phyloP scores from a whole-genome alignment of 257 asterid genomes.

The Solanum peruvianum region DNA sequence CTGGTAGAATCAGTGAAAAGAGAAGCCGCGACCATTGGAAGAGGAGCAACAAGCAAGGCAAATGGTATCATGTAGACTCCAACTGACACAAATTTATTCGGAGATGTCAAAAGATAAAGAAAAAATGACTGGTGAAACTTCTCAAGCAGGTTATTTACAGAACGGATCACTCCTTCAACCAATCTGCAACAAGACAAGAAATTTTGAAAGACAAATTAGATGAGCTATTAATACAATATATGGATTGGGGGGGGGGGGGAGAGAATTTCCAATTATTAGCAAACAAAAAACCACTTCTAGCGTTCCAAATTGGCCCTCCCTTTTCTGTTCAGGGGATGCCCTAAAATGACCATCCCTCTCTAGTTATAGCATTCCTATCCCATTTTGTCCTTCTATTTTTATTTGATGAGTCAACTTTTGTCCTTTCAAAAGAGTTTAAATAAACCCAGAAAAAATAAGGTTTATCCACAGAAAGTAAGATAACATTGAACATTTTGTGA shows the following conservation, averaged over 20 bases:
- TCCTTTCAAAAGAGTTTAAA: background rate
- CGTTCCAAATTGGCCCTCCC: background rate
- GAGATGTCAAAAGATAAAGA: constrained; percentile 73
- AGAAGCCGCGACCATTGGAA: constrained; percentile 85
- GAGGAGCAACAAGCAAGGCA: constrained; percentile 76
- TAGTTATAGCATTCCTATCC: background rate
- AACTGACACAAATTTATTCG: constrained; percentile 74
- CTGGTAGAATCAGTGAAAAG: constrained; percentile 46
- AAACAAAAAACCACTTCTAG: background rate
- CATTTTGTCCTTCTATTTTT: background rate
- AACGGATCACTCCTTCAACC: constrained; percentile 77
- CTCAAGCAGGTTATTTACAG: constrained; percentile 93
- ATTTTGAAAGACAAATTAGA: background rate
- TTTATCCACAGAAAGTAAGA: background rate
- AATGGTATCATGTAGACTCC: constrained; percentile 95
- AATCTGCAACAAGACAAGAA: constrained; percentile 37
- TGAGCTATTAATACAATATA: background rate
- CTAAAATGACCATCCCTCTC: background rate
- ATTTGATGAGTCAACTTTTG: background rate
- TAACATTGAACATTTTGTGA: background rate
- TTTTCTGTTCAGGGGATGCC: background rate
- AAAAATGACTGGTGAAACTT: constrained; percentile 96
- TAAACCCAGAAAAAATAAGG: background rate
- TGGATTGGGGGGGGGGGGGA: background rate
- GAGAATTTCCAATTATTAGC: background rate